Percentiles rank a stretch among this genome's conserved stretches.
These are phyloP conservation scores for Amanita pallidorosea DNA, from an alignment of 768 basidiomycete species.

Conservation along the genomic window DNA sequence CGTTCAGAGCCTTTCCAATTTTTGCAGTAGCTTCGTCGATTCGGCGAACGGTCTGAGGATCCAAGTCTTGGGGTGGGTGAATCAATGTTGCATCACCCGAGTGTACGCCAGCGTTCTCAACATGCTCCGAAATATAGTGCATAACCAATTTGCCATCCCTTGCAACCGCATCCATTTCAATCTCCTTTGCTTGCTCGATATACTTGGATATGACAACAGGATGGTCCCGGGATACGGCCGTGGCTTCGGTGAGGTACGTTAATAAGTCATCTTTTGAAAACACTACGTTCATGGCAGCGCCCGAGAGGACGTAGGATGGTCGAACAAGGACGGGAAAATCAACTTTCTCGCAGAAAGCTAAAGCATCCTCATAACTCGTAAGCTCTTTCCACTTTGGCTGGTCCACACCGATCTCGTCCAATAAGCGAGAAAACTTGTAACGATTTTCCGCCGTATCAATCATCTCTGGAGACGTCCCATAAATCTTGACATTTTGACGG, in stretches of 20 bases:
- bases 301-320: constrained; percentile 98
- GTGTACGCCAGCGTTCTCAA: constrained; percentile 98
- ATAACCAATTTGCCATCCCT: constrained; percentile 97
- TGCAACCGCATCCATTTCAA: constrained; percentile 99
- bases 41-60: constrained; percentile 90
- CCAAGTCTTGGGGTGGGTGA: constrained; percentile 95
- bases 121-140: constrained; percentile 99
- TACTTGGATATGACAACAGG: constrained; percentile 99
- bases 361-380: constrained; percentile 81
- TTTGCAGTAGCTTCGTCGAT: constrained; percentile 97
- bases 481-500: constrained; percentile 97
- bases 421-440: constrained; percentile 97
- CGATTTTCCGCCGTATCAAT: constrained; percentile 99
- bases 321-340: constrained; percentile 94
- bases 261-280: constrained; percentile 85
- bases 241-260: constrained; percentile 89
- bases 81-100: constrained; percentile 98
- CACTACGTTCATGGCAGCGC: constrained; percentile 99
- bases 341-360: constrained; percentile 83
- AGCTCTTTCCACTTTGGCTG: constrained; percentile 97
- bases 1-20: constrained; percentile 95
- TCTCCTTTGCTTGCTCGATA: constrained; percentile 99
- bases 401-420: constrained; percentile 98
- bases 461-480: constrained; percentile 98
- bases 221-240: constrained; percentile 80